Percentiles rank a stretch among this genome's conserved stretches.
phyloP scores from a whole-genome alignment of 768 basidiomycete species.

The Chalciporus piperatus region DNA sequence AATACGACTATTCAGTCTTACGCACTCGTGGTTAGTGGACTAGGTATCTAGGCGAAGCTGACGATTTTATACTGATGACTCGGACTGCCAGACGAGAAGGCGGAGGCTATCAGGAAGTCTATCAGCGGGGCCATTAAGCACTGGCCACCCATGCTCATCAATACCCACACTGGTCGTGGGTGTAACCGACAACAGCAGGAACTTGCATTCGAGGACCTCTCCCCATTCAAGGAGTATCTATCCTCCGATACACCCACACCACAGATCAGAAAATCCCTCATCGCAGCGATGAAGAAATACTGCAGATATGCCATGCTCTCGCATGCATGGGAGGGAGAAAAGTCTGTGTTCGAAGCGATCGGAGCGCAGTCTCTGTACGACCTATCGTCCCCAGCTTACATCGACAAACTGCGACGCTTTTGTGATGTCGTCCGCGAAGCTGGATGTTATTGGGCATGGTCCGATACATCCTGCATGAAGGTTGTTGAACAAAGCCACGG shows the following conservation, averaged over 20 bases:
- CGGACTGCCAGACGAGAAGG: not conserved
- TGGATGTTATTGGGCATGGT: conserved; percentile 7
- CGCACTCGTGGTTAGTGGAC: not conserved
- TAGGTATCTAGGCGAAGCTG: not conserved
- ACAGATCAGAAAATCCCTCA: not conserved
- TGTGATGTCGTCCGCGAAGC: not conserved
- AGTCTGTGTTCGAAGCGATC: not conserved
- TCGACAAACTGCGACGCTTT: conserved; percentile 3
- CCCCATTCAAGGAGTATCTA: not conserved
- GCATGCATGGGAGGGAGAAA: not conserved
- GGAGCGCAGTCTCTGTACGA: not conserved
- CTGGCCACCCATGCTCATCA: conserved; percentile 1
- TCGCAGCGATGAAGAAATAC: not conserved
- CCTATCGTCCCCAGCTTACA: not conserved
- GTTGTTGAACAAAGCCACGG: not conserved
- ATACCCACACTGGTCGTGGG: not conserved
- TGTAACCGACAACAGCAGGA: not conserved
- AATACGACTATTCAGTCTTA: not conserved
- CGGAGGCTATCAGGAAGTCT: too few relatives aligned
- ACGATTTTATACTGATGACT: not conserved
- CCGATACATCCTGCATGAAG: conserved; percentile 4
- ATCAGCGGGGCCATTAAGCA: not conserved
- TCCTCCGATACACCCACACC: not conserved
- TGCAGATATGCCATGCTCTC: conserved; percentile 1
- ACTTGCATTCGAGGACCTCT: not conserved